Conservation (phyloP, 192 early-diverging fungal genomes). For the Mortierella alpina region DNA sequence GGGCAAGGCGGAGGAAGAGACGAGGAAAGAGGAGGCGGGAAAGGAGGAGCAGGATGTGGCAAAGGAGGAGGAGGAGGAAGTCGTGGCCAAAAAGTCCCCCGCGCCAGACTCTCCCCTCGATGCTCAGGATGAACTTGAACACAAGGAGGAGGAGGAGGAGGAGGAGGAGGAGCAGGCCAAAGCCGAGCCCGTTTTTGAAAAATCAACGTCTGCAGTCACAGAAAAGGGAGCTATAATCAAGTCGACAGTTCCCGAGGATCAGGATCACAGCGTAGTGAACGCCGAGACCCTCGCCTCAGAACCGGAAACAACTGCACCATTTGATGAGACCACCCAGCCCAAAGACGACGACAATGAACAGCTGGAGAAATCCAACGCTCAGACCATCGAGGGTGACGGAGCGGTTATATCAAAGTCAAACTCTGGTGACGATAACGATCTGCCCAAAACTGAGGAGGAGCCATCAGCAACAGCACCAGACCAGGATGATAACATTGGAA, state of each 20-base stretch:
- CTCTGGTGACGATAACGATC: neutral
- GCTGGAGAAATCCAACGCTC: neutral
- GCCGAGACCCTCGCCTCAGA: neutral
- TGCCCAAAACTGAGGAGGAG: neutral
- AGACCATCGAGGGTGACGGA: too few relatives aligned
- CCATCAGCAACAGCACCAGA: too few relatives aligned
- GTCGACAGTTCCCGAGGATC: neutral
- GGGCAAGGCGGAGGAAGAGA: neutral
- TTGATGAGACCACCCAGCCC: neutral
- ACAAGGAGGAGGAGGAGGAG: neutral
- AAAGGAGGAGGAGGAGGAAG: neutral
- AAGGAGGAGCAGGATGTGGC: neutral
- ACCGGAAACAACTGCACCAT: neutral
- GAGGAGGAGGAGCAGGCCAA: neutral
- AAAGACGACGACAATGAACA: neutral
- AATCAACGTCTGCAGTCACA: neutral
- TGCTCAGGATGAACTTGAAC: neutral
- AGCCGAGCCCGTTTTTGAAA: neutral
- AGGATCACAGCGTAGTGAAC: too few relatives aligned
- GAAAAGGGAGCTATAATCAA: neutral
- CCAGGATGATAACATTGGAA: too few relatives aligned
- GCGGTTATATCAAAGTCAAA: too few relatives aligned
- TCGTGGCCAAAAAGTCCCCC: neutral
- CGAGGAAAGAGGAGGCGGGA: slow-evolving; percentile 1
- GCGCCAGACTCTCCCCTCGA: too few relatives aligned